phyloP scores from a whole-genome alignment of 2,329 filamentous ascomycete species.

The Monilinia polystroma region DNA sequence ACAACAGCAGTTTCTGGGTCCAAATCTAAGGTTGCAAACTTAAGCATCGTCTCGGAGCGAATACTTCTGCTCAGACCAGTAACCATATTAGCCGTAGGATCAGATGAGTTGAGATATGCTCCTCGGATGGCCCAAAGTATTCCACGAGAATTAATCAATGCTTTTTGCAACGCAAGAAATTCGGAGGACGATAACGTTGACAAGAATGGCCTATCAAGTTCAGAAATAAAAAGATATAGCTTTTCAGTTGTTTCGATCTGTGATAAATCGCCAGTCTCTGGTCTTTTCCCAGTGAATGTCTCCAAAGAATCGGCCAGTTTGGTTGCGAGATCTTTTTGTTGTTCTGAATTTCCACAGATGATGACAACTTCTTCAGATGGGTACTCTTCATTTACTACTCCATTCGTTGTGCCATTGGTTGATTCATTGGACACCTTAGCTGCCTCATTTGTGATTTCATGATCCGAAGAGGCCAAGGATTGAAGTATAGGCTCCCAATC shows the following conservation, averaged over 20 bases:
- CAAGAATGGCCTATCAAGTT: slow-evolving; percentile 43
- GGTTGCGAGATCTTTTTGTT: slow-evolving; percentile 1
- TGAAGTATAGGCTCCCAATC: slow-evolving; percentile 46
- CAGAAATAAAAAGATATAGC: slow-evolving; percentile 50
- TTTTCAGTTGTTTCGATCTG: slow-evolving; percentile 36
- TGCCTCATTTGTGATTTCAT: slow-evolving; percentile 29
- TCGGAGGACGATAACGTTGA: slow-evolving; percentile 45
- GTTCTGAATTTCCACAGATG: not conserved
- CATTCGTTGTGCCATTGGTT: slow-evolving; percentile 1
- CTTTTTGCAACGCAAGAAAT: slow-evolving; percentile 46
- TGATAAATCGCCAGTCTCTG: slow-evolving; percentile 30
- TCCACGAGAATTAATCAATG: slow-evolving; percentile 44
- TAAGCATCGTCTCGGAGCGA: slow-evolving; percentile 21
- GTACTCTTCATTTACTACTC: not conserved
- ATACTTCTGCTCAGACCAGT: slow-evolving; percentile 21
- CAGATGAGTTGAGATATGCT: slow-evolving; percentile 42
- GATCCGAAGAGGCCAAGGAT: slow-evolving; percentile 34
- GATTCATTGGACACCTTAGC: not conserved
- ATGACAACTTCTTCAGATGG: not conserved
- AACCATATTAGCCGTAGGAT: slow-evolving; percentile 36
- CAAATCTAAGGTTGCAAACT: slow-evolving; percentile 22
- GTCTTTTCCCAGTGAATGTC: slow-evolving; percentile 4
- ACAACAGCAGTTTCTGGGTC: not conserved
- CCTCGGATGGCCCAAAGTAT: slow-evolving; percentile 52
- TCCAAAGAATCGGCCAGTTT: slow-evolving; percentile 13